Percentiles rank a stretch among this genome's conserved stretches.
Conservation (phyloP, 2,329 filamentous ascomycete species). For the Phyllosticta paracitricarpa region DNA sequence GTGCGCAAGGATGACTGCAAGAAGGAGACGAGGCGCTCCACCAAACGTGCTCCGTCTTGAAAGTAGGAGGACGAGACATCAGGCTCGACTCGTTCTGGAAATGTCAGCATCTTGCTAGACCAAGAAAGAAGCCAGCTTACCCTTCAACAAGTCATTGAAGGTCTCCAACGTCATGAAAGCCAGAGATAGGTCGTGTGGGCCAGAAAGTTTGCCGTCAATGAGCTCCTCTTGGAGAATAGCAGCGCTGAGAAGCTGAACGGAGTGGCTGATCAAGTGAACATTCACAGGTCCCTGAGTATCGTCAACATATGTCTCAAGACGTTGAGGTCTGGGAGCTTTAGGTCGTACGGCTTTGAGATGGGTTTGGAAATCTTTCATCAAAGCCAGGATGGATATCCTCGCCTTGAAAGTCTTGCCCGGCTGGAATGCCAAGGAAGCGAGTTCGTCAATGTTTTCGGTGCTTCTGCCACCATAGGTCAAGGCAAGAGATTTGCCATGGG, state of each 20-base stretch:
- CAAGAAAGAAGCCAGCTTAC: constrained; percentile 12
- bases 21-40: constrained; percentile 21
- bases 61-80: constrained; percentile 25
- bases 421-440: constrained; percentile 20
- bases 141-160: constrained; percentile 26
- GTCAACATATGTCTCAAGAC: not conserved
- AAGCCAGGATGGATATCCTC: constrained; percentile 16
- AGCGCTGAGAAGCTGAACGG: constrained; percentile 21
- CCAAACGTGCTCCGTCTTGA: constrained; percentile 19
- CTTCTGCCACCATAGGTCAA: constrained; percentile 1
- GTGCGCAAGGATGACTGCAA: constrained; percentile 13
- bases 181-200: constrained; percentile 18
- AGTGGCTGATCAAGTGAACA: constrained; percentile 22
- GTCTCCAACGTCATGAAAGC: constrained; percentile 20
- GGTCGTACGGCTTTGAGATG: constrained; percentile 23
- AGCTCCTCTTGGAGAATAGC: constrained; percentile 21
- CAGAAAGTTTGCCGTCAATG: constrained; percentile 16
- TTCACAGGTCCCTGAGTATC: constrained; percentile 20
- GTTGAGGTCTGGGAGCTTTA: not conserved
- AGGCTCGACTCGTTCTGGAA: constrained; percentile 22
- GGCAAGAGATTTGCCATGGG: constrained; percentile 18
- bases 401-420: constrained; percentile 26
- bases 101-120: not conserved
- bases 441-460: not conserved
- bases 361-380: constrained; percentile 15